Base-by-base conservation (phyloP, 1,139 yeast genomes). In the Sugiyamaella pinicola region DNA sequence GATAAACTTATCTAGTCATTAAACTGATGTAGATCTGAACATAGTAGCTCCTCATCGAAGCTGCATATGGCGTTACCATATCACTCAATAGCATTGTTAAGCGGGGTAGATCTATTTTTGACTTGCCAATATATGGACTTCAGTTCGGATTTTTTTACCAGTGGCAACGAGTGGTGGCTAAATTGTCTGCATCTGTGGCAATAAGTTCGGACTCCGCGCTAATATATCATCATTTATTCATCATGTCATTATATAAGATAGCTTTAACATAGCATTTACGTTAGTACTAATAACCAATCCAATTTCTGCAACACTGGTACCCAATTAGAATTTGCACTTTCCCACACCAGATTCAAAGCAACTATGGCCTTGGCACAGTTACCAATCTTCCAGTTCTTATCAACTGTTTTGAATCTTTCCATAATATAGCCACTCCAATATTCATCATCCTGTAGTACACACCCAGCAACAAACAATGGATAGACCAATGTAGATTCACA, bases 401-500 rank as follows among this genome's bases (percentile, higher is more conserved):
- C 54, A 21, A 51, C 49, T 17, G 26, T 29, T n/a, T 38, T 17
- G 29, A 51, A 51, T 26, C 54, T 21, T 2, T 51, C 42, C 15
- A 45, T 28, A 17, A 43, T 21, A 41, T 51, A 45, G 10, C 10
- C 9, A 8, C 39, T 40, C 47, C 47, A 40, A 8, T 21, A n/a
- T 7, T 34, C 28, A 15, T 39, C 47, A 9, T 39, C 35, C 21
- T 15, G 28, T 7, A 51, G 9, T 10, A 51, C 47, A 41, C 54
- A 51, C 3, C 54, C 54, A 4, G 54, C 45, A 15, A 51, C 51
- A 46, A 51, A 51, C 19, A 51, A 24, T 17, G 54, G 54, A 29
- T 29, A 51, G 2, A 51, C 54, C 21, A 51, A 37, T 9, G 54
- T 34, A 5, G 54, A 51, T 22, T 51, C 54, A 28, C 54, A 51